Conservation (phyloP, 2,329 filamentous ascomycete species). For the Fusarium marasasianum region DNA sequence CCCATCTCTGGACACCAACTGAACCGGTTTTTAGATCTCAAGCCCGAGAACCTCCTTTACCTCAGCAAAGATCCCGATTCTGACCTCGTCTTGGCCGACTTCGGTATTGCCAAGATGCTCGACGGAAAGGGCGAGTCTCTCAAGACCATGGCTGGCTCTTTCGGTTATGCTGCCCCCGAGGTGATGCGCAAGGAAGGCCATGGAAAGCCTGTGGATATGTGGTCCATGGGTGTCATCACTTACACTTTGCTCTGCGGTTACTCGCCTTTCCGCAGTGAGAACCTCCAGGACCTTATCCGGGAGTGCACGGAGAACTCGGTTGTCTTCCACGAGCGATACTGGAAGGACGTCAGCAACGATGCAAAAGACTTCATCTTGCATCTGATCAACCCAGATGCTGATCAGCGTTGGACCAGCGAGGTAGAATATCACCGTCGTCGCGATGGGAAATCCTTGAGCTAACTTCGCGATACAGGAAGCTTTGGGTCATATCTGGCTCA, state of each 20-base stretch:
- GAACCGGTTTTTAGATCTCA: conserved; percentile 74
- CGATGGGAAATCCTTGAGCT: conserved; percentile 18
- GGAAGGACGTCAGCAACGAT: conserved; percentile 95
- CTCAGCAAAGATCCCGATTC: conserved; percentile 81
- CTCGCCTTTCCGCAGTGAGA: conserved; percentile 97
- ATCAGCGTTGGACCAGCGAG: conserved; percentile 79
- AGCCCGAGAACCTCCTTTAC: conserved; percentile 97
- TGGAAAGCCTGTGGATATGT: conserved; percentile 98
- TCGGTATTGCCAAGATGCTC: conserved; percentile 98
- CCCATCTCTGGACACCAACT: background rate
- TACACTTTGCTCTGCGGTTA: conserved; percentile 98
- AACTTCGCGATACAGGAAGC: conserved; percentile 66
- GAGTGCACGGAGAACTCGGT: conserved; percentile 87
- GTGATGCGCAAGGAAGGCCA: conserved; percentile 98
- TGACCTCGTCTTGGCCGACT: conserved; percentile 92
- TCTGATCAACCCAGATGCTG: conserved; percentile 81
- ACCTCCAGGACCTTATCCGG: conserved; percentile 89
- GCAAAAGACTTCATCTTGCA: conserved; percentile 92
- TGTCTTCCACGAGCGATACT: conserved; percentile 97
- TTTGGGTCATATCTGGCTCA: conserved; percentile 86
- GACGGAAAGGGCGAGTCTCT: conserved; percentile 90
- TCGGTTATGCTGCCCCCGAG: conserved; percentile 96
- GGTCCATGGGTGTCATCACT: conserved; percentile 98
- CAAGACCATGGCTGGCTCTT: conserved; percentile 98
- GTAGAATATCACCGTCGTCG: conserved; percentile 55